These are phyloP conservation scores for Colletotrichum salicis DNA, from an alignment of 2,329 filamentous ascomycete genomes.

Conservation along the genomic window DNA sequence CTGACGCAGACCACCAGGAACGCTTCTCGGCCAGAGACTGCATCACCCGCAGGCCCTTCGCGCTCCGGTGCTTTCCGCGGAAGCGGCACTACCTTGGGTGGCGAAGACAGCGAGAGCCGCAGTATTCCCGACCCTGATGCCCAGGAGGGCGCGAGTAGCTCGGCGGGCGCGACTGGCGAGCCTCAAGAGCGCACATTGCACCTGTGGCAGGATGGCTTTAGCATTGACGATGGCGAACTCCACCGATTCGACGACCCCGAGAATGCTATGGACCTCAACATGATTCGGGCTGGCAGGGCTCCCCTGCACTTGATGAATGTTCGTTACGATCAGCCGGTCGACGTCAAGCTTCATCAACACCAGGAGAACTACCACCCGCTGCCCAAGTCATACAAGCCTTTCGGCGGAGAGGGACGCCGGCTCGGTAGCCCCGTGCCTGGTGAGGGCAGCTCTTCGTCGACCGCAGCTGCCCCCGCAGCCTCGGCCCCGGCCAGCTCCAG, in stretches of 20 bases:
- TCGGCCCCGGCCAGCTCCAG: constrained; percentile 39
- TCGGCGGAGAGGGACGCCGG: constrained; percentile 76
- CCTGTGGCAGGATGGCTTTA: constrained; percentile 87
- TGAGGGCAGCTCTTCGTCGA: constrained; percentile 43
- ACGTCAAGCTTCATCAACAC: constrained; percentile 82
- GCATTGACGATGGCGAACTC: constrained; percentile 82
- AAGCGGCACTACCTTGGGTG: constrained; percentile 79
- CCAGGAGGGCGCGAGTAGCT: constrained; percentile 42
- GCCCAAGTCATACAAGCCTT: constrained; percentile 81
- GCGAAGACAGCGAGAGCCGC: constrained; percentile 78
- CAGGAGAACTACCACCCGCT: constrained; percentile 78
- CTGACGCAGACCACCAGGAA: constrained; percentile 62
- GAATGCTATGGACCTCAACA: constrained; percentile 76
- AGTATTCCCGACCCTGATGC: constrained; percentile 70
- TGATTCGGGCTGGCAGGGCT: constrained; percentile 81
- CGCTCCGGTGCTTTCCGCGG: constrained; percentile 71
- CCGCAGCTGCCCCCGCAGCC: constrained; percentile 37
- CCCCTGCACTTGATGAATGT: constrained; percentile 84
- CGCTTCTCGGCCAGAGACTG: constrained; percentile 64
- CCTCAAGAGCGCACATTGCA: constrained; percentile 77
- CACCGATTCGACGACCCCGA: constrained; percentile 82
- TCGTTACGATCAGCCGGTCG: constrained; percentile 77
- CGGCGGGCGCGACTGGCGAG: constrained; percentile 50
- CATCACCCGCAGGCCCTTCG: constrained; percentile 61
- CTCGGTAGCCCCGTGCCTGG: constrained; percentile 83